Evolutionary conservation across 139 green algal species (phyloP), one percentile per base, ranked within the genome.

Genomic region (Deuterostichococcus epilithicus): DNA sequence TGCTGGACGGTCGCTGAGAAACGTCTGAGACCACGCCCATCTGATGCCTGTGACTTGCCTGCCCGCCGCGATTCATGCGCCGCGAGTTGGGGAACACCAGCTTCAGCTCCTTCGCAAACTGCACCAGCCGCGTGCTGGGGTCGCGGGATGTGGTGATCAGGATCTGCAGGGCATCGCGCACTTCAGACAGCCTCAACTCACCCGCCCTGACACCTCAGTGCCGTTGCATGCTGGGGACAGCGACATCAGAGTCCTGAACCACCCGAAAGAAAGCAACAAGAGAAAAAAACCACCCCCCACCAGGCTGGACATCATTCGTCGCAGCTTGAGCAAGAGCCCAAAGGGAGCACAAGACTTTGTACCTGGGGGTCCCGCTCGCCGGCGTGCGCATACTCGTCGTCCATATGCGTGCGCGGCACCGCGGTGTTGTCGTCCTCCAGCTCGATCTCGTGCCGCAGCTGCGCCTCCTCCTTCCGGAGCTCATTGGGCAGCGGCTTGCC

Each of bases 71-170:
- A 84, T 99, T 99, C 80, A 99, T 90, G 52, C 96, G 85, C 82
- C 97, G 87, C 3, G 87, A 78, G 80, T 97, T 97, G 69, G 96
- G 96, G 26, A 99, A 82, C 22, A 98, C 80, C 52, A 98, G 91
- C 78, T 97, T 96, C 74, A 99, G 81, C 81, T 99, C 96, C 86
- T 99, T 99, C 36, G 91, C 91, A 85, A 99, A 99, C 75, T 97
- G 91, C 33, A 86, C 86, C 23, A 99, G 88, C 35, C 94, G 82
- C 68, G 78, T 92, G 82, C 86, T 94, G 70, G 96, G 95, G 81
- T 99, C 92, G 2, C 96, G 76, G 15, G 86, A 94, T 28, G 96
- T 99, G 33, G 96, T 99, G 66, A 99, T 74, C 23, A 99, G 86
- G 28, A 92, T 75, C 28, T 63, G 52, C 52, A 63, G 8, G 10